Evolutionary conservation across 2,329 filamentous ascomycete genomes (phyloP).

Genomic region (Pseudogymnoascus sp.): DNA sequence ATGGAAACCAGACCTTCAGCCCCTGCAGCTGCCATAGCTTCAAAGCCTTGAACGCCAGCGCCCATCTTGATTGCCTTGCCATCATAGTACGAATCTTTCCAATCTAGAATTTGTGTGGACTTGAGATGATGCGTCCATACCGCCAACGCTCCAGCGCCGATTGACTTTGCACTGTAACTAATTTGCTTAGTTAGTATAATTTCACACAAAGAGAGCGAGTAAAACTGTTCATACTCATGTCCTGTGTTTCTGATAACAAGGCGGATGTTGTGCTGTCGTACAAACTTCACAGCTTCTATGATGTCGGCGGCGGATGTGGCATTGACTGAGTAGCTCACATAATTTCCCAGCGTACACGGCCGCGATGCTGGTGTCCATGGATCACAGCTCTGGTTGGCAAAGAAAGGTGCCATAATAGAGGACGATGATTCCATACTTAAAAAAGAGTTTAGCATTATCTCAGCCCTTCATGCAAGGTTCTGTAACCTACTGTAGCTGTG

Average conservation of each 20-base stretch:
- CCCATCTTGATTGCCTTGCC: constrained; percentile 46
- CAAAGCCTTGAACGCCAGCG: constrained; percentile 43
- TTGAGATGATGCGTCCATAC: constrained; percentile 52
- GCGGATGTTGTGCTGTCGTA: constrained; percentile 30
- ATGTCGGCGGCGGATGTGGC: constrained; percentile 20
- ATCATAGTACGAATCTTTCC: constrained; percentile 34
- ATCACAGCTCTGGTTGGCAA: constrained; percentile 31
- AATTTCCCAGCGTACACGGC: constrained; percentile 32
- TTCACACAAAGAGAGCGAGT: neutral
- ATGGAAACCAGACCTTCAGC: constrained; percentile 37
- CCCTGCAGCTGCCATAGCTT: constrained; percentile 37
- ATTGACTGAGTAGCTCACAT: constrained; percentile 27
- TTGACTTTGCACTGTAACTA: constrained; percentile 47
- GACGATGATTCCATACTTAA: constrained; percentile 31
- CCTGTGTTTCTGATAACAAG: constrained; percentile 48
- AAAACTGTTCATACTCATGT: constrained; percentile 35
- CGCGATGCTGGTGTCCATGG: constrained; percentile 29
- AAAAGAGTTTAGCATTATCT: neutral
- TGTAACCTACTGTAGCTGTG: constrained; percentile 12
- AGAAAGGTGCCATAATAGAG: constrained; percentile 34
- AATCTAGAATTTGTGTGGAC: constrained; percentile 34
- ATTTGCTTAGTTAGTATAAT: neutral
- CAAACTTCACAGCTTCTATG: constrained; percentile 30
- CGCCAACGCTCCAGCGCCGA: constrained; percentile 49
- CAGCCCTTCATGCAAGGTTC: neutral